phyloP scores from a whole-genome alignment of 345 rosid genomes.

The Populus tremula region DNA sequence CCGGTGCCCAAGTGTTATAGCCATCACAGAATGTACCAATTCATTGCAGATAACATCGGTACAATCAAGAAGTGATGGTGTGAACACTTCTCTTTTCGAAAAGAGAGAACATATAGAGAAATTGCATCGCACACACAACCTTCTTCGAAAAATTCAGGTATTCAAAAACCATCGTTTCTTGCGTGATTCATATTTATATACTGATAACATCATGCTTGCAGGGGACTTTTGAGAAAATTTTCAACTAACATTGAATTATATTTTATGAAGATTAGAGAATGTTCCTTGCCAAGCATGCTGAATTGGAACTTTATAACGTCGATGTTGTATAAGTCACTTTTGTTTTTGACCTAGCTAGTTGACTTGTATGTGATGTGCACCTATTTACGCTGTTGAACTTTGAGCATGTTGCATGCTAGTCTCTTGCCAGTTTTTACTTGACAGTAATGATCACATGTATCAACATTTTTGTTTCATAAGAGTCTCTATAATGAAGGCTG shows the following conservation, averaged over 20 bases:
- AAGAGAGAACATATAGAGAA: slow-evolving; percentile 98
- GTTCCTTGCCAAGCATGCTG: background rate
- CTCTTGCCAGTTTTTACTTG: background rate
- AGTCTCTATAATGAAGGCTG: background rate
- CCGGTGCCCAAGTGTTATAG: background rate
- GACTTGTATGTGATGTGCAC: background rate
- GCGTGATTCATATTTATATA: background rate
- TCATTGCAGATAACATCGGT: slow-evolving; percentile 78
- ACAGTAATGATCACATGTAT: background rate
- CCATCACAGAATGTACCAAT: background rate
- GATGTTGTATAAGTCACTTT: background rate
- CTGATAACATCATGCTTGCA: background rate
- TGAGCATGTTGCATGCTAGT: background rate
- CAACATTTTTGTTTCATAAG: background rate
- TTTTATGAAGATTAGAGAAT: background rate
- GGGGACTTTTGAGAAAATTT: background rate
- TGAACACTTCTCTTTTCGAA: slow-evolving; percentile 82
- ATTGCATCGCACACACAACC: slow-evolving; percentile 88
- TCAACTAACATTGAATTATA: background rate
- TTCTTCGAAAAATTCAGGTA: slow-evolving; percentile 98
- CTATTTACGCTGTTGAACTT: slow-evolving; percentile 12
- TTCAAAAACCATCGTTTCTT: background rate
- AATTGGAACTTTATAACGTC: background rate
- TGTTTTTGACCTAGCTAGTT: background rate
- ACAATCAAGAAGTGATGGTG: slow-evolving; percentile 96